These are phyloP conservation scores for Cladophialophora bantiana DNA, from an alignment of 2,329 filamentous ascomycete genomes.

Conservation along the genomic window DNA sequence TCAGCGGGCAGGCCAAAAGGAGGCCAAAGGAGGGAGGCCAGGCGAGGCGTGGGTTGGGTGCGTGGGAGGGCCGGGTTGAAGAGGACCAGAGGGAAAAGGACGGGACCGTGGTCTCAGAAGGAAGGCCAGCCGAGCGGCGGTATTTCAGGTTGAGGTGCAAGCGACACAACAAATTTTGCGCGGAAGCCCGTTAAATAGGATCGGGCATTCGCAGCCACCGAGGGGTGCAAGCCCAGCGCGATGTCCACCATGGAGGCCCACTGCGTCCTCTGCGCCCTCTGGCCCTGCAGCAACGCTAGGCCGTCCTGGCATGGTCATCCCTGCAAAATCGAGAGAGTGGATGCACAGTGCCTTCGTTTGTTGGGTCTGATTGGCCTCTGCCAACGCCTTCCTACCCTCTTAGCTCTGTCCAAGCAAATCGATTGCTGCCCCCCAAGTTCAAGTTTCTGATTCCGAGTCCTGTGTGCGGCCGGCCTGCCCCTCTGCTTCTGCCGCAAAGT, in stretches of 20 bases:
- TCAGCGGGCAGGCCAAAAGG: not conserved
- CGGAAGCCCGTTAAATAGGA: conserved; percentile 10
- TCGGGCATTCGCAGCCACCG: conserved; percentile 9
- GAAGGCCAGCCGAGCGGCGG: conserved; percentile 8
- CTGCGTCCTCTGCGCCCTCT: not conserved
- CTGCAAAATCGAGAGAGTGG: conserved; percentile 2
- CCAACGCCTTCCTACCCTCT: not conserved
- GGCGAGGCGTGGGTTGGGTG: too few species aligned
- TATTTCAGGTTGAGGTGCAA: conserved; percentile 10
- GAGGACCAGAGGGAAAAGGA: not conserved
- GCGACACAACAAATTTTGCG: conserved; percentile 8
- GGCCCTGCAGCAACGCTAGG: conserved; percentile 4
- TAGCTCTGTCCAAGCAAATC: conserved; percentile 6
- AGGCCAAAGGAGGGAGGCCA: too few species aligned
- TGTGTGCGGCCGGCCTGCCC: not conserved
- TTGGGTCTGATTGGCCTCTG: not conserved
- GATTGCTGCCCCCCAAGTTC: conserved; percentile 1
- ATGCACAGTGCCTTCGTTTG: not conserved
- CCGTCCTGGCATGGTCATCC: not conserved
- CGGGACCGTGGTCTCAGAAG: not conserved
- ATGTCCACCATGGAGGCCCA: not conserved
- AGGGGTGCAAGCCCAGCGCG: conserved; percentile 4
- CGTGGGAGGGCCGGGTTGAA: too few species aligned
- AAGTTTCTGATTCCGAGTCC: not conserved
- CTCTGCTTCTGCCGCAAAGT: not conserved